These are phyloP conservation scores for Diaporthe amygdali DNA, from an alignment of 2,329 filamentous ascomycete species.

Conservation along the genomic window DNA sequence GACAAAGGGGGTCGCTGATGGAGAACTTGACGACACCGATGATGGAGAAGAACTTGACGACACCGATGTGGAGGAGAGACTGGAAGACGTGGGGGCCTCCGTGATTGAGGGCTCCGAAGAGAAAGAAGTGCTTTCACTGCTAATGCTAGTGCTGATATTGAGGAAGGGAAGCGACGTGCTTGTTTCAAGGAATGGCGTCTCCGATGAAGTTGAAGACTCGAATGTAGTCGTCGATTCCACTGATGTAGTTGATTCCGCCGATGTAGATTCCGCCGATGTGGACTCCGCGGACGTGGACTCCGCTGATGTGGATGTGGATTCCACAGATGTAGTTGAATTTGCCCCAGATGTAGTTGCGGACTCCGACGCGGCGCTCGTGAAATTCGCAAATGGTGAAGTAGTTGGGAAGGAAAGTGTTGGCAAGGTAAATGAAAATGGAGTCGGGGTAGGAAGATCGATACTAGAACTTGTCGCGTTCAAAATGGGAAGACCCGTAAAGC, in stretches of 20 bases:
- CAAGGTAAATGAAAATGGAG: too few species aligned
- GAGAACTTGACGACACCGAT: neutral
- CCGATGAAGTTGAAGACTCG: neutral
- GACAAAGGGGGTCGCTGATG: neutral
- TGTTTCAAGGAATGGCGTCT: too few species aligned
- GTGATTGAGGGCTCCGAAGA: neutral
- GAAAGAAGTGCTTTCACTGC: neutral
- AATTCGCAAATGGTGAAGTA: neutral
- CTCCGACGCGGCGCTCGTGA: neutral
- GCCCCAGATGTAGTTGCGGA: too few species aligned
- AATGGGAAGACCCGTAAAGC: neutral
- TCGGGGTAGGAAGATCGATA: neutral
- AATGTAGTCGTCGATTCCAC: neutral
- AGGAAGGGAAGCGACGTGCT: too few species aligned
- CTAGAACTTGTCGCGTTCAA: neutral
- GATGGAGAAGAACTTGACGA: too few species aligned
- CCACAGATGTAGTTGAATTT: neutral
- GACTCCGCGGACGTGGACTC: neutral
- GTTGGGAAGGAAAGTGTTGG: too few species aligned
- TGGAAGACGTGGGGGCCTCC: neutral
- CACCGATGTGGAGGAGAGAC: neutral
- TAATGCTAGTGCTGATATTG: too few species aligned
- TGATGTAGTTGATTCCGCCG: too few species aligned
- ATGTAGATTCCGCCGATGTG: neutral
- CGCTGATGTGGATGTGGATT: neutral